Conservation (phyloP, 139 green algal species). For the Coelastrella sp. region DNA sequence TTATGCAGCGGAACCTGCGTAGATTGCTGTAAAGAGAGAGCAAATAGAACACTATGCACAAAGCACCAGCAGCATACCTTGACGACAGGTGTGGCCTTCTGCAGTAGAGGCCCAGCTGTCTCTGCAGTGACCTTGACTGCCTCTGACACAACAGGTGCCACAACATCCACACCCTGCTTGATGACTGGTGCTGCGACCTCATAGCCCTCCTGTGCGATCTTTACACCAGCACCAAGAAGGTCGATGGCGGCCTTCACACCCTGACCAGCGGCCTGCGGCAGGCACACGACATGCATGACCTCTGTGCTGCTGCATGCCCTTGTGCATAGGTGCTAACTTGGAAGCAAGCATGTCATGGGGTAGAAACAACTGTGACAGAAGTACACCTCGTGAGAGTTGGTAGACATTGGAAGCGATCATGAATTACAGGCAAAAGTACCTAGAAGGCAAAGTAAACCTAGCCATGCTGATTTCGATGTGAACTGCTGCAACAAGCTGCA, state of each 20-base stretch:
- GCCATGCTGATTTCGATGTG: too few relatives aligned
- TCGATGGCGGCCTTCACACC: constrained; percentile 55
- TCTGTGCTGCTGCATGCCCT: too few relatives aligned
- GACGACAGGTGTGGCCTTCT: constrained; percentile 41
- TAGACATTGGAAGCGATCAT: too few relatives aligned
- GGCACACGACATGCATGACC: too few relatives aligned
- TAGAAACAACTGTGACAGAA: too few relatives aligned
- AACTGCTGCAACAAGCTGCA: too few relatives aligned
- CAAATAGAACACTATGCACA: too few relatives aligned
- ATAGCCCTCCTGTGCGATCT: constrained; percentile 65
- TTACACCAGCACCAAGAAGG: constrained; percentile 49
- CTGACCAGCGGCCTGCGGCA: constrained; percentile 56
- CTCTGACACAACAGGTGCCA: constrained; percentile 63
- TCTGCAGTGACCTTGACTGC: constrained; percentile 51
- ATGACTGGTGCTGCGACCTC: constrained; percentile 74
- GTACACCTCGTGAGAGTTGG: too few relatives aligned
- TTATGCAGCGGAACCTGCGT: too few relatives aligned
- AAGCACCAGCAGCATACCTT: neutral
- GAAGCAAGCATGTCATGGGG: neutral
- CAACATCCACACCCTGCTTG: constrained; percentile 67
- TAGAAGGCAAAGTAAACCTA: too few relatives aligned
- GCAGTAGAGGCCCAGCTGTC: constrained; percentile 41
- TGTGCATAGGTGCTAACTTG: neutral
- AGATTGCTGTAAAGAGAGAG: too few relatives aligned
- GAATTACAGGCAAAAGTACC: too few relatives aligned